A percentile compares a stretch with the other conserved stretches of the same genome.
These are phyloP conservation scores for Picea abies DNA, from an alignment of 83 land plant species.

Conservation along the genomic window DNA sequence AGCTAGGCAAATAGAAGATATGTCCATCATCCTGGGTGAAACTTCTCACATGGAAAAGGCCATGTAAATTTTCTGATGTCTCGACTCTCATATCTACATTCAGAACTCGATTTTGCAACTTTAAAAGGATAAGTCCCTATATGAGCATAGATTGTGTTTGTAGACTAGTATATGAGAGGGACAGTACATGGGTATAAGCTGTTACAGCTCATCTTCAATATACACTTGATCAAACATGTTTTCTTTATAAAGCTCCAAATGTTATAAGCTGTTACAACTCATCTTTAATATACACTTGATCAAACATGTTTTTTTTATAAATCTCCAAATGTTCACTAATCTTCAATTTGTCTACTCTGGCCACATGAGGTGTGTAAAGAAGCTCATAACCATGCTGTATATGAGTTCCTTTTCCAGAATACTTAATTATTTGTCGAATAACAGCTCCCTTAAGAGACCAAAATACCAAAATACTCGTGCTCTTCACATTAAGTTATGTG, in stretches of 20 bases:
- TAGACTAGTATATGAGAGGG: conserved; percentile 93
- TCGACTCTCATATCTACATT: conserved; percentile 75
- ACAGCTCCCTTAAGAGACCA: conserved; percentile 99
- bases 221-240: conserved; percentile 97
- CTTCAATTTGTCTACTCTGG: conserved; percentile 94
- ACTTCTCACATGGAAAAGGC: conserved; percentile 97
- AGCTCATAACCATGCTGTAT: conserved; percentile 78
- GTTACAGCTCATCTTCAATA: conserved; percentile 91
- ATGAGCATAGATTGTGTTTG: conserved; percentile 70
- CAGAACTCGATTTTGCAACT: conserved; percentile 97
- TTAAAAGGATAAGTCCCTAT: conserved; percentile 86
- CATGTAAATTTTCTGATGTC: conserved; percentile 91
- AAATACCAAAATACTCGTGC: conserved; percentile 49
- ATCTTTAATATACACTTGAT: conserved; percentile 93
- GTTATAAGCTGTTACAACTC: conserved; percentile 85
- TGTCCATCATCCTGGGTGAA: conserved; percentile 99
- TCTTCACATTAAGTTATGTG: too few relatives aligned
- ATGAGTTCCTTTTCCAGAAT: conserved; percentile 83
- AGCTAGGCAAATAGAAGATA: conserved; percentile 90
- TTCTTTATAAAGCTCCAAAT: conserved; percentile 87
- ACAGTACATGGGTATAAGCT: conserved; percentile 98
- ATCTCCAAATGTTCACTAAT: conserved; percentile 95
- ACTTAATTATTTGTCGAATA: conserved; percentile 82
- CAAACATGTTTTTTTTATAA: conserved; percentile 96
- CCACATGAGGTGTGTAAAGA: conserved; percentile 96